Evolutionary conservation across 345 rosid species (phyloP).

Genomic region (Noccaea caerulescens): DNA sequence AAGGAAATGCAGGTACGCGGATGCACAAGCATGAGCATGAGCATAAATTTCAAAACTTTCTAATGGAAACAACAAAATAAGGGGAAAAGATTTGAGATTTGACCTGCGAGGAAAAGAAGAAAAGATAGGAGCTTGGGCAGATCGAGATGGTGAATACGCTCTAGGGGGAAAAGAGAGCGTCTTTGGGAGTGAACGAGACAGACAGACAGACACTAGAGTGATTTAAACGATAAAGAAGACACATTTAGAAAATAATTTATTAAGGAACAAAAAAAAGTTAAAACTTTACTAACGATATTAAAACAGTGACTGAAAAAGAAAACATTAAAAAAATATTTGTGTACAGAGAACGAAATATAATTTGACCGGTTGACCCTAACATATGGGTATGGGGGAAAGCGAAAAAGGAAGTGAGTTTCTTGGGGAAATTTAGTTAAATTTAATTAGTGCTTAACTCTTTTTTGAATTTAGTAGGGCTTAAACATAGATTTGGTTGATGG

Average conservation of each 20-base stretch:
- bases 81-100: slow-evolving; percentile 1
- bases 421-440: background rate
- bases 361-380: slow-evolving; percentile 30
- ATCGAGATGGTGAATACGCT: slow-evolving; percentile 43
- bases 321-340: background rate
- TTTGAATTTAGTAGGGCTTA: slow-evolving; percentile 24
- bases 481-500: slow-evolving; percentile 35
- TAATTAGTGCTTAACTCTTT: slow-evolving; percentile 19
- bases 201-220: slow-evolving; percentile 19
- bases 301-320: slow-evolving; percentile 28
- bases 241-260: slow-evolving; percentile 15
- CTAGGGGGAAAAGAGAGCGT: slow-evolving; percentile 42
- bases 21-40: slow-evolving; percentile 28
- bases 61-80: background rate
- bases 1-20: slow-evolving; percentile 31
- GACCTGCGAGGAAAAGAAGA: slow-evolving; percentile 24
- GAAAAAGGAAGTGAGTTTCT: background rate
- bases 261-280: background rate
- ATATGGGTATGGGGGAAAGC: slow-evolving; percentile 6
- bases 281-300: slow-evolving; percentile 33
- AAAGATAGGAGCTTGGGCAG: slow-evolving; percentile 39
- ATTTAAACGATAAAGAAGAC: slow-evolving; percentile 39
- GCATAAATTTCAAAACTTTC: background rate
- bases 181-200: slow-evolving; percentile 36
- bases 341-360: slow-evolving; percentile 8